Percentiles rank a stretch among this genome's conserved stretches.
Evolutionary conservation across 768 basidiomycete species (phyloP).

Genomic region (Suillus subaureus): DNA sequence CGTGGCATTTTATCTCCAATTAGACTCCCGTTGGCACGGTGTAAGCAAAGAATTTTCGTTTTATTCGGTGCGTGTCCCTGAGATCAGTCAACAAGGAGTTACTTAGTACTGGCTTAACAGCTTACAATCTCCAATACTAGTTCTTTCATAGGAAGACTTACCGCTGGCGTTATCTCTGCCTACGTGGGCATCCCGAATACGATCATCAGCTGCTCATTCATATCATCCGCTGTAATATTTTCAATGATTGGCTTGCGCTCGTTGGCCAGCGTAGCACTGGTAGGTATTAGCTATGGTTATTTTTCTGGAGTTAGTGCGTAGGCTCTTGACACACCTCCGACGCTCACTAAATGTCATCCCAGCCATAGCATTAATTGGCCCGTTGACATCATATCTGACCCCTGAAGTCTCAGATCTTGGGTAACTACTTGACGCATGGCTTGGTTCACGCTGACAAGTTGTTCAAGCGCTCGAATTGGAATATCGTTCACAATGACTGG

Average conservation of each 20-base stretch:
- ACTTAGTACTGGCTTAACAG: conserved; percentile 21
- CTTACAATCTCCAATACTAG: conserved; percentile 40
- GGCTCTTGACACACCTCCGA: not conserved
- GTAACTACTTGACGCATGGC: conserved; percentile 18
- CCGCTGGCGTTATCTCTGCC: conserved; percentile 38
- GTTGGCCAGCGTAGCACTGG: conserved; percentile 38
- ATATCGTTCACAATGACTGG: conserved; percentile 51
- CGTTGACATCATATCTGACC: conserved; percentile 48
- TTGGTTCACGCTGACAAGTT: conserved; percentile 4
- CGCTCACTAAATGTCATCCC: not conserved
- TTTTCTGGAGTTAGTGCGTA: conserved; percentile 45
- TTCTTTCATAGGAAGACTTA: conserved; percentile 37
- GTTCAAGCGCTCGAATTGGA: conserved; percentile 40
- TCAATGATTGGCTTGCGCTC: conserved; percentile 42
- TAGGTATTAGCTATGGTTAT: conserved; percentile 49
- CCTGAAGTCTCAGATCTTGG: conserved; percentile 54
- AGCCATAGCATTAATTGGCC: conserved; percentile 44
- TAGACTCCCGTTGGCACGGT: conserved; percentile 53
- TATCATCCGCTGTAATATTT: conserved; percentile 43
- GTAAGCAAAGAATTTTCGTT: conserved; percentile 52
- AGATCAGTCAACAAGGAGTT: conserved; percentile 2
- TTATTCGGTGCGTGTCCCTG: conserved; percentile 46
- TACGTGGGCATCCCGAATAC: conserved; percentile 47
- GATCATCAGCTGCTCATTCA: conserved; percentile 37
- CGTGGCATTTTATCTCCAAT: conserved; percentile 59